Base-by-base conservation (phyloP, 306 rosid species). In the Prunus salicina region DNA sequence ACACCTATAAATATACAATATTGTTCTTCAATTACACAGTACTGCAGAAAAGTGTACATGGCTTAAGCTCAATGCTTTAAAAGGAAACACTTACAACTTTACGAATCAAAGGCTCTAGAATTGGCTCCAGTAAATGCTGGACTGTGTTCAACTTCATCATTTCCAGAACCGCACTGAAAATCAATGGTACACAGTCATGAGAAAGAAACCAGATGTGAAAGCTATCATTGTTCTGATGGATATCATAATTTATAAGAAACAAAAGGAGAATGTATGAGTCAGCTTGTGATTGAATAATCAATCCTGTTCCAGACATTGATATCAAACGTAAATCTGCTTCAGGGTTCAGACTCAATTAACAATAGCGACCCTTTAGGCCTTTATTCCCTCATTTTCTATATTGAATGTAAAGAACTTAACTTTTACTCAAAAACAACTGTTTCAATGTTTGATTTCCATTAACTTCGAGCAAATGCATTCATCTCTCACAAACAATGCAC, bases 101-200 rank as follows among this genome's bases (percentile, higher is more conserved):
- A 8, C 98, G 98, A 80, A 93, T 85, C 89, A 93, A 84, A 41
- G 93, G 96, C 84, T 89, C 93, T 10, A 89, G 79, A 81, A 89
- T 78, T 8, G 97, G 97, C 87, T 93, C 97, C 85, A 93, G 84
- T 64, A 81, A 72, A 76, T 86, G 78, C 78, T 87, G 83, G 30
- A 91, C 82, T 20, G 89, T 80, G 66, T 89, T 90, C 75, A 88
- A 76, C 80, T 72, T 84, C 93, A 82, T 81, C 76, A 85, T 85
- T 67, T 93, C 98, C 4, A 80, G 88, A 78, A 91, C 97, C 80
- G 86, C 98, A 71, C 97, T 93, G 79, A 71, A 84, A 80, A 76
- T 46, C 43, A 67, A 52, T 25, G n/a, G 27, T 41, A 73, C 73
- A 16, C 73, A 16, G 38, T 24, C 79, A 80, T 49, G 61, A 69